phyloP scores from a whole-genome alignment of 345 rosid genomes.

The Arabidopsis suecica region DNA sequence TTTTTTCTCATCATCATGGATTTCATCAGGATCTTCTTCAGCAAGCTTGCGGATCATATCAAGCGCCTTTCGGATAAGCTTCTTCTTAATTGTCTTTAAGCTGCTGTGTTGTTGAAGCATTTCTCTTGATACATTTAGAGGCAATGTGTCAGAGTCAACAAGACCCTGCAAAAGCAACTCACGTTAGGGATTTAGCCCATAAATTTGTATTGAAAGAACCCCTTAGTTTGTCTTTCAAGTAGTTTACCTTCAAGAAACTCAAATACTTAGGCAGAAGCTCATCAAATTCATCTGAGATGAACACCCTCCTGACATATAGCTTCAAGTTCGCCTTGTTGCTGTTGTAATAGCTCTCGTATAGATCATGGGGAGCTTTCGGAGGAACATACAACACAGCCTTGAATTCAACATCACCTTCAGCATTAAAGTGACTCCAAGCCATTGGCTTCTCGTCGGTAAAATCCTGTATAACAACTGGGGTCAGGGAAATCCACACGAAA shows the following conservation, averaged over 20 bases:
- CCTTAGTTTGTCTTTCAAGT: not conserved
- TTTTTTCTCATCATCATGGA: conserved; percentile 73
- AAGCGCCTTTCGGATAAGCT: conserved; percentile 93
- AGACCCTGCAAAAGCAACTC: conserved; percentile 74
- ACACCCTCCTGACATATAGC: conserved; percentile 93
- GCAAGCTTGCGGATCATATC: conserved; percentile 93
- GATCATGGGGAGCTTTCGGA: conserved; percentile 94
- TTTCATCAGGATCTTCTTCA: conserved; percentile 90
- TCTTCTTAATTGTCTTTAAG: conserved; percentile 96
- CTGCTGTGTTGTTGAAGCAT: conserved; percentile 98
- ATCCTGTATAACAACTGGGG: conserved; percentile 59
- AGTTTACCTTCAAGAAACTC: conserved; percentile 81
- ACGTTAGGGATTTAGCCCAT: conserved; percentile 9
- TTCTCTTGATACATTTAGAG: conserved; percentile 93
- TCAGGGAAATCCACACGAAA: conserved; percentile 26
- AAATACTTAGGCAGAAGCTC: conserved; percentile 95
- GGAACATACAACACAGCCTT: conserved; percentile 93
- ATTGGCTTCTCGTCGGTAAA: conserved; percentile 85
- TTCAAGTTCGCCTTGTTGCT: conserved; percentile 84
- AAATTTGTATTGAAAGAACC: not conserved
- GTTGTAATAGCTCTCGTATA: conserved; percentile 94
- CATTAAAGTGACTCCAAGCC: conserved; percentile 92
- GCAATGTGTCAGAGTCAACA: conserved; percentile 95
- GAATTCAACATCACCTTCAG: conserved; percentile 98
- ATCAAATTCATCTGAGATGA: conserved; percentile 97